phyloP scores from a whole-genome alignment of 1,139 yeast species.

The Diutina mesorugosa region DNA sequence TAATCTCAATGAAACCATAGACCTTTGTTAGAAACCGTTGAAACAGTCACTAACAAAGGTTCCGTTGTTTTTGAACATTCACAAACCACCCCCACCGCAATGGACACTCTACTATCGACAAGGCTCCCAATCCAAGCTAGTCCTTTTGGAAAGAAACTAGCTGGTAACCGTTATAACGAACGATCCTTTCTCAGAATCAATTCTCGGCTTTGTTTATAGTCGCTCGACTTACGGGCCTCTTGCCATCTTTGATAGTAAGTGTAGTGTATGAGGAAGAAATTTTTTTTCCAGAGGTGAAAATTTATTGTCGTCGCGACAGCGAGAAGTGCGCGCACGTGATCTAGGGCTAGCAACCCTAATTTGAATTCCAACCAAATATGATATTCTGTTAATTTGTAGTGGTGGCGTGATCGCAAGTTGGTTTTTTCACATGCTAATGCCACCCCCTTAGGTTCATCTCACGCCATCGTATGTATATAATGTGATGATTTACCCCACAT shows the following conservation, averaged over 20 bases:
- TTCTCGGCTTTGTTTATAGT: constrained; percentile 3
- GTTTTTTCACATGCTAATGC: too few relatives aligned
- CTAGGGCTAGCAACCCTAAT: background rate
- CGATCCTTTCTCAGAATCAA: background rate
- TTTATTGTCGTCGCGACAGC: background rate
- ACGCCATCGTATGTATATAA: background rate
- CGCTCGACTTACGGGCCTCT: constrained; percentile 76
- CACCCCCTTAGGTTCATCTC: background rate
- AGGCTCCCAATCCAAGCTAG: constrained; percentile 13
- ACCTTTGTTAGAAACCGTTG: too few relatives aligned
- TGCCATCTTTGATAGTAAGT: constrained; percentile 55
- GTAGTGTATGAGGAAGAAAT: constrained; percentile 8
- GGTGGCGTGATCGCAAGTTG: too few relatives aligned
- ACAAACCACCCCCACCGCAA: too few relatives aligned
- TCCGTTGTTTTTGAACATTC: background rate
- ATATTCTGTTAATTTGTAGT: too few relatives aligned
- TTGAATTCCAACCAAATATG: too few relatives aligned
- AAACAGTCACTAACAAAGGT: background rate
- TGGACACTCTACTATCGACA: constrained; percentile 12
- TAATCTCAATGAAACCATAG: too few relatives aligned
- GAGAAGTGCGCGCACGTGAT: background rate
- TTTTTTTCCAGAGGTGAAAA: background rate
- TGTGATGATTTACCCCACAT: background rate
- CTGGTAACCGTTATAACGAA: constrained; percentile 12
- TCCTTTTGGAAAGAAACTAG: constrained; percentile 5